phyloP scores from a whole-genome alignment of 2,329 filamentous ascomycete species.

The Phialemoniopsis sp. region DNA sequence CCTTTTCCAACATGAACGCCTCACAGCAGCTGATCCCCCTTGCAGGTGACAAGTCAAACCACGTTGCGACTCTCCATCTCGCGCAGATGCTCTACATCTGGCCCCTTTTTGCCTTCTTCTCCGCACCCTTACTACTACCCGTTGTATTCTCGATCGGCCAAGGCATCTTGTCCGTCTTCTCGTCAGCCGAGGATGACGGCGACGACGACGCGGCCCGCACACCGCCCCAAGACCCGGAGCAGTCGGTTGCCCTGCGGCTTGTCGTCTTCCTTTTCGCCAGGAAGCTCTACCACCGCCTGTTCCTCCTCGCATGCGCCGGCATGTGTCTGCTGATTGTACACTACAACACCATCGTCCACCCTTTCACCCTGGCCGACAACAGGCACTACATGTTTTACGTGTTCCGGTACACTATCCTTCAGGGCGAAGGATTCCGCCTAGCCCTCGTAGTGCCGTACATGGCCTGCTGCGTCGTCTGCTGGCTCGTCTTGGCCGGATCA shows the following conservation, averaged over 20 bases:
- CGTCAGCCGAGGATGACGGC: too few relatives aligned
- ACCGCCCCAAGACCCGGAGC: too few relatives aligned
- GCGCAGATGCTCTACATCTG: constrained; percentile 95
- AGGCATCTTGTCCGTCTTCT: neutral
- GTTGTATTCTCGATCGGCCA: constrained; percentile 32
- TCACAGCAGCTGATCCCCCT: too few relatives aligned
- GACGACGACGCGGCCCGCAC: too few relatives aligned
- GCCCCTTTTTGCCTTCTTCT: constrained; percentile 88
- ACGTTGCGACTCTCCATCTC: constrained; percentile 82
- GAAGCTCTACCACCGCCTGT: constrained; percentile 29
- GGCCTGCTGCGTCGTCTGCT: constrained; percentile 62
- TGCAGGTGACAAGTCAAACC: constrained; percentile 87
- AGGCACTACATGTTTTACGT: constrained; percentile 97
- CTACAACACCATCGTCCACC: constrained; percentile 90
- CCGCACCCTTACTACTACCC: constrained; percentile 68
- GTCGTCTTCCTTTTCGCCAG: constrained; percentile 16
- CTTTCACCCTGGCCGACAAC: constrained; percentile 94
- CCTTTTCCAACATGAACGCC: too few relatives aligned
- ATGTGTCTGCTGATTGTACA: constrained; percentile 50
- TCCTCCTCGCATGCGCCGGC: constrained; percentile 26
- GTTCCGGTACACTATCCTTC: constrained; percentile 77
- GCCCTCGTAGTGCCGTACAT: constrained; percentile 68
- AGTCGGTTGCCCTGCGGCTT: too few relatives aligned
- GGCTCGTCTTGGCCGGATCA: constrained; percentile 55
- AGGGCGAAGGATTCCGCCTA: constrained; percentile 61